Base-by-base conservation (phyloP, 176 grass and related monocot genomes). In the Oryza meyeriana region DNA sequence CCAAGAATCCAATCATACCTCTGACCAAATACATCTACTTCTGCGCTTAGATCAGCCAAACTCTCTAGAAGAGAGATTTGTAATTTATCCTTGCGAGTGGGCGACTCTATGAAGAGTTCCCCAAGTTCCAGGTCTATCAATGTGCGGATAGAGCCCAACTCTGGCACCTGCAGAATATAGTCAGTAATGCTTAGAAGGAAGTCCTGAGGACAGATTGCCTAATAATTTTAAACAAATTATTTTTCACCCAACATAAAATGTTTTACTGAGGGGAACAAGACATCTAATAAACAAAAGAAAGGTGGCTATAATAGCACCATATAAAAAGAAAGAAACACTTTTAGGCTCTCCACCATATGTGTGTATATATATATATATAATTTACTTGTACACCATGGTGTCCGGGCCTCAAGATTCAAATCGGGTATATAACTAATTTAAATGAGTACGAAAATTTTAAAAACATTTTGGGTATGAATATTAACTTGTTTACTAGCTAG, bases 1-100 rank as follows among this genome's bases (percentile, higher is more conserved):
- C 76, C 12, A 31, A 65, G 55, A 47, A 29, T 20, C 27, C 7
- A 4, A 33, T 29, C 62, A 69, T 80, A 94, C 95, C 92, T 93
- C 87, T 94, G 85, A 47, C 90, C 92, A 91, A 93, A 98, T 66
- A 95, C 75, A 82, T 98, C 87, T 59, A 98, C 77, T 88, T 98
- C 90, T 87, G 76, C 84, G 74, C 47, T 63, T 74, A 85, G 10
- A 76, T 74, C 40, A 69, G 67, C 80, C 68, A 86, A 79, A 82
- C 79, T 72, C 13, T 91, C 82, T 44, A 79, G 32, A 91, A 98
- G 87, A 88, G 88, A 93, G 65, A 98, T 81, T 88, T 94, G 79
- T 42, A 95, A 64, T 81, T 85, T 95, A 76, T 93, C 84, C 76
- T 91, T 93, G 61, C 75, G 72, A 45, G 61, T 83, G 28, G 84